Evolutionary conservation across 495 filamentous ascomycete genomes (phyloP).

Genomic region (Penicillium alfredii): DNA sequence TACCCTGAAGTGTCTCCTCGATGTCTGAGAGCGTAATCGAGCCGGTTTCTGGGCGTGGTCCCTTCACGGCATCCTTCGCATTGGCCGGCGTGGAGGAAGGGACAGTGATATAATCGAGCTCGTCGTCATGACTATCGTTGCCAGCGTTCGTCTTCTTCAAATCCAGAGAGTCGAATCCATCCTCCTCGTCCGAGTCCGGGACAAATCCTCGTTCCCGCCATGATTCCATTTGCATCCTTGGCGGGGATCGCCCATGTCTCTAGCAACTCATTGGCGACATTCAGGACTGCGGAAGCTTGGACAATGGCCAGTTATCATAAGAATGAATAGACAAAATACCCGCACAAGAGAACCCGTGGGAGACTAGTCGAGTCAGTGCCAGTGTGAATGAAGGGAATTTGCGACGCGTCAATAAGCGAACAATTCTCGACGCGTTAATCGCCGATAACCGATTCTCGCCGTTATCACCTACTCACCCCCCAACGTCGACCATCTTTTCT

Average conservation of each 20-base stretch:
- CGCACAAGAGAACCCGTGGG: too few relatives aligned
- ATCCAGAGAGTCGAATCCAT: constrained; percentile 40
- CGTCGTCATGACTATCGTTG: constrained; percentile 3
- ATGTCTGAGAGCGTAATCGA: constrained; percentile 6
- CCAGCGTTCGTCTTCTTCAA: constrained; percentile 11
- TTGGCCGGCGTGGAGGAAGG: constrained; percentile 3
- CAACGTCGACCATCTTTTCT: too few relatives aligned
- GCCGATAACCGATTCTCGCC: constrained; percentile 8
- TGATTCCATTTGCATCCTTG: constrained; percentile 50
- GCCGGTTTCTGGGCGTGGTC: neutral
- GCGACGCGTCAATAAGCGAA: constrained; percentile 32
- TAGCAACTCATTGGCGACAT: constrained; percentile 29
- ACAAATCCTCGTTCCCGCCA: constrained; percentile 59
- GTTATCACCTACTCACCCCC: constrained; percentile 1
- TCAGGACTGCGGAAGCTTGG: too few relatives aligned
- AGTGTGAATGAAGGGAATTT: constrained; percentile 1
- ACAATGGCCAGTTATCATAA: too few relatives aligned
- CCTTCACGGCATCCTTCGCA: constrained; percentile 2
- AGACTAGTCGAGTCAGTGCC: neutral
- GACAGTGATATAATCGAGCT: constrained; percentile 17
- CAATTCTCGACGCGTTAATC: constrained; percentile 18
- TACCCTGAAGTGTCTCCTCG: constrained; percentile 1
- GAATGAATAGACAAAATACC: too few relatives aligned
- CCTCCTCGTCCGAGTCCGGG: constrained; percentile 56
- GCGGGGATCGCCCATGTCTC: constrained; percentile 38